phyloP scores from a whole-genome alignment of 1,284 basidiomycete species.

The Stygiomarasmius scandens region DNA sequence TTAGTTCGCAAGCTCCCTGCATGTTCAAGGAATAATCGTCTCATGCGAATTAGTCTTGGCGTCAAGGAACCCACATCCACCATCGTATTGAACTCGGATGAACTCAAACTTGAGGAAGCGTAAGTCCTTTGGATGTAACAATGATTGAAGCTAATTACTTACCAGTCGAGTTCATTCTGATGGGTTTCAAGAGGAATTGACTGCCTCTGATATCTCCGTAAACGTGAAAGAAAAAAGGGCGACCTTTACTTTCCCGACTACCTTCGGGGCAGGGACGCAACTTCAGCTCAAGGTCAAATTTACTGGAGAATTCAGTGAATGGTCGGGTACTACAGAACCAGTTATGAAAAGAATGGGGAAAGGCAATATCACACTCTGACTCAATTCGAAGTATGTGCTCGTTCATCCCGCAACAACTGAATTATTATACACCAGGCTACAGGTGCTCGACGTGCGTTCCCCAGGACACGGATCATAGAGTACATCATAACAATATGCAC shows the following conservation, averaged over 20 bases:
- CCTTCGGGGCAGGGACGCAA: conserved; percentile 63
- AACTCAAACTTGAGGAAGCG: conserved; percentile 71
- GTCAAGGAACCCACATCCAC: conserved; percentile 67
- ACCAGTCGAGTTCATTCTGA: conserved; percentile 66
- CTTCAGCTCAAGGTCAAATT: conserved; percentile 67
- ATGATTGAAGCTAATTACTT: conserved; percentile 30
- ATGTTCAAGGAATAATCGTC: no score
- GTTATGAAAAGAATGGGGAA: conserved; percentile 58
- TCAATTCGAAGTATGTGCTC: conserved; percentile 67
- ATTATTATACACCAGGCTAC: conserved; percentile 67
- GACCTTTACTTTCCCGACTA: conserved; percentile 56
- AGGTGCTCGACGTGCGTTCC: conserved; percentile 81
- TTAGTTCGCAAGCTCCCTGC: conserved; percentile 33
- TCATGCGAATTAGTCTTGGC: conserved; percentile 74
- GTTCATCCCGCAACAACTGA: no score
- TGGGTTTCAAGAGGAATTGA: conserved; percentile 55
- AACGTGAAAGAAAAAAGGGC: conserved; percentile 69
- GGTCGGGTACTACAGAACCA: conserved; percentile 73
- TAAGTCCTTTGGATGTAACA: conserved; percentile 26
- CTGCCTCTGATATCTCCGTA: conserved; percentile 51
- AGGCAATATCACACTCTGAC: conserved; percentile 77
- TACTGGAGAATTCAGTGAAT: conserved; percentile 69
- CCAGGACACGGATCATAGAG: no score
- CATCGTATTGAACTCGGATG: conserved; percentile 75
- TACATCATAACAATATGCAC: no score